Evolutionary conservation across 805 yeast species (phyloP), one percentile per base, ranked within the genome.

Genomic region (Barnettozyma wickerhamii): DNA sequence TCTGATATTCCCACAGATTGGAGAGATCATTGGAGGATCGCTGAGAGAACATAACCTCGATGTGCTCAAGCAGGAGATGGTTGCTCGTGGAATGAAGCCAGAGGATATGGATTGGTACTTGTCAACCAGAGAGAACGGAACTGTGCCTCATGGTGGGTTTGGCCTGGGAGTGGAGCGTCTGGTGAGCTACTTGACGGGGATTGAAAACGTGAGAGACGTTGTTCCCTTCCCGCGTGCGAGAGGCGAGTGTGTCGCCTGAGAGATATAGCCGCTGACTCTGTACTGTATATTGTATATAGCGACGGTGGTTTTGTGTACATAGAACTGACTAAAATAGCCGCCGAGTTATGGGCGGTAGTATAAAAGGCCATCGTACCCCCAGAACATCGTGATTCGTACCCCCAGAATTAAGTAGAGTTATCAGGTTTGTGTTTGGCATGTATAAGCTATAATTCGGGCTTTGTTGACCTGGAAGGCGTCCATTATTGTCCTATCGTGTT

Each of bases 21-120:
- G 98, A 19, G 99, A 93, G 59, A 66, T 93, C 13, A 81, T 87
- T 7, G 99, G 99, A 3, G 99, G 99, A 0, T 88, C 96, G 1
- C 51, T 93, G 45, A 84, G 99, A 62, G 96, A 91, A 53, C 86
- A 85, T 53, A 64, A 75, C 46, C 64, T 74, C 45, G 70, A 61
- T 0, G 51, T 43, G 10, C 62, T 93, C 14, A 50, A 66, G 3
- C 46, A 46, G 1, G 83, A 77, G 44, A 78, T 91, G 60, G 42
- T 58, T 7, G 42, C 55, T 4, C 63, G 84, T 40, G 66, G 65
- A 2, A 84, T 89, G 90, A 72, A 75, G 39, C 35, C 55, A 0
- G 55, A 59, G 3, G 73, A 69, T 2, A 60, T 93, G 60, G 69
- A 75, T 23, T 93, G 99, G 99, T 93, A 90, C 56, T 50, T 82